Percentiles rank a stretch among this genome's conserved stretches.
Conservation (phyloP, 352 stramenopile genomes). For the Globisporangium splendens region DNA sequence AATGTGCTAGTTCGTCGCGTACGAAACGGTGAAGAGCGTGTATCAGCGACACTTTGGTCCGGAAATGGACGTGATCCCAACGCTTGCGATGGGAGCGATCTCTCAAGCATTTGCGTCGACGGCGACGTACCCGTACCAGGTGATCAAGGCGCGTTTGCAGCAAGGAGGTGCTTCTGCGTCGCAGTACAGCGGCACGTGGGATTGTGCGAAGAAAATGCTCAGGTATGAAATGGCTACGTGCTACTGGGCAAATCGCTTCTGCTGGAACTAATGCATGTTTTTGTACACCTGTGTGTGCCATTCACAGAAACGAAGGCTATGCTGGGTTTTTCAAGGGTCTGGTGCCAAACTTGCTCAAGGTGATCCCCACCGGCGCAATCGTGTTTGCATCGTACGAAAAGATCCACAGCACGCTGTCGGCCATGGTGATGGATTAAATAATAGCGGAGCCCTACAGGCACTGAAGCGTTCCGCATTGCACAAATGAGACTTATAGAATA, state of each 20-base stretch:
- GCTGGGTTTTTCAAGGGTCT: constrained; percentile 95
- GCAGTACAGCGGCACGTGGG: constrained; percentile 90
- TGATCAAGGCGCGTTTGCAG: constrained; percentile 96
- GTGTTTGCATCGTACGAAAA: constrained; percentile 90
- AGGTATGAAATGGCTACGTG: constrained; percentile 21
- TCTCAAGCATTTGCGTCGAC: constrained; percentile 80
- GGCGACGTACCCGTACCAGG: constrained; percentile 94
- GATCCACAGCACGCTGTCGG: constrained; percentile 56
- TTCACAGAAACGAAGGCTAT: constrained; percentile 83
- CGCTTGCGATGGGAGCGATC: constrained; percentile 74
- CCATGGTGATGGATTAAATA: constrained; percentile 40
- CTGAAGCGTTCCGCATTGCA: neutral
- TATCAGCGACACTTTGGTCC: constrained; percentile 59
- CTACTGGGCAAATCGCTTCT: too few relatives aligned
- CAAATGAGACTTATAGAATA: constrained; percentile 5
- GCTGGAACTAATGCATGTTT: too few relatives aligned
- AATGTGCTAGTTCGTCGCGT: constrained; percentile 62
- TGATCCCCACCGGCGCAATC: constrained; percentile 95
- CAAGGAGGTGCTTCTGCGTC: constrained; percentile 74
- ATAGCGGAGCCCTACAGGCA: too few relatives aligned
- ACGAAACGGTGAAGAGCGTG: constrained; percentile 64
- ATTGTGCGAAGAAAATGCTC: constrained; percentile 90
- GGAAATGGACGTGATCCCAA: constrained; percentile 69
- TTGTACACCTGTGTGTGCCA: neutral
- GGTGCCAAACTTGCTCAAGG: constrained; percentile 93